Evolutionary conservation across 257 asterid species (phyloP).

Genomic region (Paulownia fortunei): DNA sequence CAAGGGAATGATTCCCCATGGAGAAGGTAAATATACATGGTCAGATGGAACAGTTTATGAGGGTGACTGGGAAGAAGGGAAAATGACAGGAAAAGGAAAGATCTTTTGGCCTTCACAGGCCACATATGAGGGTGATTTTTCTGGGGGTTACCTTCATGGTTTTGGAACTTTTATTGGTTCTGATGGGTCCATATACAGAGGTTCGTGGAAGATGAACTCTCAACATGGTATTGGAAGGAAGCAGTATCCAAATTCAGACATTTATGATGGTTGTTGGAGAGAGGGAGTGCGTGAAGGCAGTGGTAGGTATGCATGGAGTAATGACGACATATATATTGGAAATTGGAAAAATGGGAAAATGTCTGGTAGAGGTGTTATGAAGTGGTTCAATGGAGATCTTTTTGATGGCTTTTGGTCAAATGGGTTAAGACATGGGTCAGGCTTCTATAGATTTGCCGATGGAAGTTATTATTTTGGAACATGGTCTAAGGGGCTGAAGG

Average conservation of each 20-base stretch:
- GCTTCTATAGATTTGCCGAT: constrained; percentile 74
- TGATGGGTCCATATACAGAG: constrained; percentile 83
- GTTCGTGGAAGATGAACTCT: constrained; percentile 88
- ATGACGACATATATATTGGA: constrained; percentile 76
- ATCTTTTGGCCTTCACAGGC: constrained; percentile 80
- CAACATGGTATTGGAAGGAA: constrained; percentile 91
- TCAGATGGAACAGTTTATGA: constrained; percentile 81
- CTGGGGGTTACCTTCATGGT: constrained; percentile 86
- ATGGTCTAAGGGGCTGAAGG: constrained; percentile 92
- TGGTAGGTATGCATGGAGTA: constrained; percentile 88
- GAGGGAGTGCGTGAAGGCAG: constrained; percentile 92
- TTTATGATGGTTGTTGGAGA: constrained; percentile 96
- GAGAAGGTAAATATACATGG: constrained; percentile 89
- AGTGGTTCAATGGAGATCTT: constrained; percentile 82
- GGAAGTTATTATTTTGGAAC: constrained; percentile 92
- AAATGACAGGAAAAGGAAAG: constrained; percentile 92
- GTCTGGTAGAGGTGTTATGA: constrained; percentile 93
- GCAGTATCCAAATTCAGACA: constrained; percentile 75
- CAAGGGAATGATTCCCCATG: constrained; percentile 67
- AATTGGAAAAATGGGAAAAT: constrained; percentile 83
- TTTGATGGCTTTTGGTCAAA: constrained; percentile 91
- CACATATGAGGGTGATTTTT: constrained; percentile 86
- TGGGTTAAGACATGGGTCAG: constrained; percentile 84
- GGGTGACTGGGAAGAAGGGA: constrained; percentile 95
- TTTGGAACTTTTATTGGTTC: constrained; percentile 72